phyloP scores from a whole-genome alignment of 495 filamentous ascomycete species.

The Tetracladium marchalianum region DNA sequence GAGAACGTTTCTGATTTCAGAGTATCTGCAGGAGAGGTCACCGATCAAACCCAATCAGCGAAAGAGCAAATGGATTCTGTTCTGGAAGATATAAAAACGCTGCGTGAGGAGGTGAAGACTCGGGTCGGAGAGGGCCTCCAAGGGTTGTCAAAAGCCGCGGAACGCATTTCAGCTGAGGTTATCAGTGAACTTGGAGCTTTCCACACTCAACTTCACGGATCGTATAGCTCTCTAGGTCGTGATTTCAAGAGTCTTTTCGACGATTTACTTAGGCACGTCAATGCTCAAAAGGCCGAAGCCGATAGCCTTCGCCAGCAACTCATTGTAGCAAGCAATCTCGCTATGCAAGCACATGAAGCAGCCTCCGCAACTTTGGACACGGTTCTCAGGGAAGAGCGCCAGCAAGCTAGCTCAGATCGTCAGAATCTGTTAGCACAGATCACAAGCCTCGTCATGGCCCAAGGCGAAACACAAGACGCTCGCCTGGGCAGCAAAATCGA shows the following conservation, averaged over 20 bases:
- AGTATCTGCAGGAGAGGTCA: conserved; percentile 53
- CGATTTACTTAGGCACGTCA: conserved; percentile 58
- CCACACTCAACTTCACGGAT: conserved; percentile 71
- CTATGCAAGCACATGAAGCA: conserved; percentile 53
- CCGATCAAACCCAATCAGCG: conserved; percentile 55
- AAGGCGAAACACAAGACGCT: conserved; percentile 59
- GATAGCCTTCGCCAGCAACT: conserved; percentile 61
- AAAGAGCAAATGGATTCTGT: conserved; percentile 85
- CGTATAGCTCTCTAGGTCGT: conserved; percentile 79
- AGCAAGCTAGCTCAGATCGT: conserved; percentile 64
- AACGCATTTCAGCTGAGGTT: conserved; percentile 83
- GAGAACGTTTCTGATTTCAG: conserved; percentile 56
- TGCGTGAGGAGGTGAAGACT: conserved; percentile 77
- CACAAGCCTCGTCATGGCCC: conserved; percentile 58
- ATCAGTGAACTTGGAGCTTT: conserved; percentile 75
- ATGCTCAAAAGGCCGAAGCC: conserved; percentile 70
- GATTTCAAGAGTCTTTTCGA: conserved; percentile 85
- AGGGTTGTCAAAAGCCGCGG: conserved; percentile 74
- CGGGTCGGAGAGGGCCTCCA: conserved; percentile 79
- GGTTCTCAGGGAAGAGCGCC: conserved; percentile 64
- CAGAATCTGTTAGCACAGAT: conserved; percentile 68
- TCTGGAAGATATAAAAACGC: conserved; percentile 80
- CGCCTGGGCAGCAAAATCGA: conserved; percentile 57
- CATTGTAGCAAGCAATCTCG: conserved; percentile 50
- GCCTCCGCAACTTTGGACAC: conserved; percentile 60